phyloP scores from a whole-genome alignment of 345 rosid species.

The Hirschfeldia incana region DNA sequence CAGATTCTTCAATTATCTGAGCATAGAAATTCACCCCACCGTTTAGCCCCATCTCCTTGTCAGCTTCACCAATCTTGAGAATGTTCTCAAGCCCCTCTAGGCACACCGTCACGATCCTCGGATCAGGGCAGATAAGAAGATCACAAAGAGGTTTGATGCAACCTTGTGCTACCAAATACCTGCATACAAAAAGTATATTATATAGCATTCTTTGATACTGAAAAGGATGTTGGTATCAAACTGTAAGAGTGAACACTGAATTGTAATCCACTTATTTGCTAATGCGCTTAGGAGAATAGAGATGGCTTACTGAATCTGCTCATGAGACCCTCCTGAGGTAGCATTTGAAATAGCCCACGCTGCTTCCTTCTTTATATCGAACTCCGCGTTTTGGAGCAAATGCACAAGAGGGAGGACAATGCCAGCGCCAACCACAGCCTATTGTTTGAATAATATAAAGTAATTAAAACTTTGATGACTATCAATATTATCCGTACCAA shows the following conservation, averaged over 20 bases:
- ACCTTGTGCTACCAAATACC: constrained; percentile 69
- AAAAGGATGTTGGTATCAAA: constrained; percentile 3
- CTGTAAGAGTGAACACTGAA: constrained; percentile 14
- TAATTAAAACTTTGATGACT: not conserved
- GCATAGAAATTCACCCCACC: constrained; percentile 60
- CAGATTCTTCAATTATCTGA: constrained; percentile 71
- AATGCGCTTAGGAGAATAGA: not conserved
- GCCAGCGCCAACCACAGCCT: constrained; percentile 76
- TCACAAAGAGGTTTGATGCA: constrained; percentile 88
- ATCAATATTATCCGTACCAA: constrained; percentile 1
- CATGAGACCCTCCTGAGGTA: constrained; percentile 86
- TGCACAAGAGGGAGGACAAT: constrained; percentile 72
- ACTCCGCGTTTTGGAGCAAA: constrained; percentile 77
- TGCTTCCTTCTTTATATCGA: constrained; percentile 87
- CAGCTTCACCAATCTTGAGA: constrained; percentile 81
- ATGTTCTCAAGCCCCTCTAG: constrained; percentile 83
- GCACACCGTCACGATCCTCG: constrained; percentile 83
- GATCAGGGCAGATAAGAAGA: constrained; percentile 76
- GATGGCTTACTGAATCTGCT: constrained; percentile 68
- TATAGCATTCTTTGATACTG: not conserved
- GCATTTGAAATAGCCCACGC: constrained; percentile 92
- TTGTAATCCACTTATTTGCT: constrained; percentile 18
- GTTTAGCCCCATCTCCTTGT: constrained; percentile 64
- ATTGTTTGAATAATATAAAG: constrained; percentile 18
- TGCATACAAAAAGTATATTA: constrained; percentile 38